These are phyloP conservation scores for Aspergillus heteromorphus DNA, from an alignment of 495 filamentous ascomycete genomes.

Conservation along the genomic window DNA sequence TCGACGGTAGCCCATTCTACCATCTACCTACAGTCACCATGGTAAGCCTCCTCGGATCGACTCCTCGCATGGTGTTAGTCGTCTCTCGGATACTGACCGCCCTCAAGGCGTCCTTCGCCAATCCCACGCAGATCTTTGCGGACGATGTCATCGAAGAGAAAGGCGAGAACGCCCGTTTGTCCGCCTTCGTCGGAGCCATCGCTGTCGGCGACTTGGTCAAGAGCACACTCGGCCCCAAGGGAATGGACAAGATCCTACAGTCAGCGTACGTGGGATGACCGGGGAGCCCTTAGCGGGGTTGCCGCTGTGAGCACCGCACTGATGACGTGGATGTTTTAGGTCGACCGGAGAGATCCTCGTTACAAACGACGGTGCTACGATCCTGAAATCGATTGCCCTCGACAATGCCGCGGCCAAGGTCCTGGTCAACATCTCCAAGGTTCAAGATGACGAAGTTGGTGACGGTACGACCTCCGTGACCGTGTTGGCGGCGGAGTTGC, in stretches of 20 bases:
- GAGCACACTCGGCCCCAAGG: slow-evolving; percentile 93
- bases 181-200: slow-evolving; percentile 94
- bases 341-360: slow-evolving; percentile 97
- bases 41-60: slow-evolving; percentile 18
- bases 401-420: slow-evolving; percentile 95
- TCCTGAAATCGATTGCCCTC: slow-evolving; percentile 96
- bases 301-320: slow-evolving; percentile 7
- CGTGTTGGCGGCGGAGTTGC: slow-evolving; percentile 88
- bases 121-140: slow-evolving; percentile 96
- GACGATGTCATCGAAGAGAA: slow-evolving; percentile 98
- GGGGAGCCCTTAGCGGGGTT: slow-evolving; percentile 13
- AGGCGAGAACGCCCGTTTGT: slow-evolving; percentile 97
- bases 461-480: slow-evolving; percentile 92
- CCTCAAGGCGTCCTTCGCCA: slow-evolving; percentile 51
- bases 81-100: slow-evolving; percentile 8
- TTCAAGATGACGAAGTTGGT: slow-evolving; percentile 97
- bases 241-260: slow-evolving; percentile 99
- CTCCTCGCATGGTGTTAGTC: not conserved
- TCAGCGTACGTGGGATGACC: slow-evolving; percentile 64
- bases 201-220: slow-evolving; percentile 96
- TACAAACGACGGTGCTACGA: slow-evolving; percentile 97
- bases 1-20: slow-evolving; percentile 14
- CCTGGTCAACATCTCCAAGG: slow-evolving; percentile 98
- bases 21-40: slow-evolving; percentile 22
- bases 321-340: slow-evolving; percentile 36